Evolutionary conservation across 1,284 basidiomycete genomes (phyloP).

Genomic region (Pseudomicrostroma phylloplanum): DNA sequence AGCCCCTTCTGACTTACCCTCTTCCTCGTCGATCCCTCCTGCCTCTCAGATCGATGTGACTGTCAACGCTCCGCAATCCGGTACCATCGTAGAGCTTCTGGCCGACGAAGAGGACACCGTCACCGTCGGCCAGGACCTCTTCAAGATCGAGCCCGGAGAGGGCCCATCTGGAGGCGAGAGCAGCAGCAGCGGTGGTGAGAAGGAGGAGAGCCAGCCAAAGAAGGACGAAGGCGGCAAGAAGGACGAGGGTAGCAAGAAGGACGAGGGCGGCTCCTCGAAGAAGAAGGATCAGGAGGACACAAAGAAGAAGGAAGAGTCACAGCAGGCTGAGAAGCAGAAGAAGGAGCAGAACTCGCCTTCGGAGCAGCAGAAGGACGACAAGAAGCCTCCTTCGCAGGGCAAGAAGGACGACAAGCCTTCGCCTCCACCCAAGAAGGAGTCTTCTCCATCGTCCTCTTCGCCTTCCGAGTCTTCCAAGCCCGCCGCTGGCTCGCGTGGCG

Average conservation of each 20-base stretch:
- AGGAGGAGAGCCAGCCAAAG: conserved; percentile 45
- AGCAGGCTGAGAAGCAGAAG: conserved; percentile 51
- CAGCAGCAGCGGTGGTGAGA: conserved; percentile 45
- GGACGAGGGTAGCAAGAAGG: conserved; percentile 37
- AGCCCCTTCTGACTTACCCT: background rate
- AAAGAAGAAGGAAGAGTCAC: conserved; percentile 55
- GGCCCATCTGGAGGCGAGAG: conserved; percentile 56
- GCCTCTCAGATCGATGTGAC: conserved; percentile 80
- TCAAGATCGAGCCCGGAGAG: conserved; percentile 76
- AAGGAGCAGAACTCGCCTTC: conserved; percentile 52
- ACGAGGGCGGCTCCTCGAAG: conserved; percentile 51
- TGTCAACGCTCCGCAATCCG: conserved; percentile 85
- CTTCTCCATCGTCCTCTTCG: conserved; percentile 7
- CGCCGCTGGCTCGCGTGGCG: conserved; percentile 59
- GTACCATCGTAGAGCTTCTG: conserved; percentile 78
- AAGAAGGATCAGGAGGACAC: conserved; percentile 54
- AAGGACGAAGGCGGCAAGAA: conserved; percentile 52
- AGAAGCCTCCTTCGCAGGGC: conserved; percentile 31
- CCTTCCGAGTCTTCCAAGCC: background rate
- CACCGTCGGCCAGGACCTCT: conserved; percentile 86
- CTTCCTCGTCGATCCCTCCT: background rate
- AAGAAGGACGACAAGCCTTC: conserved; percentile 16
- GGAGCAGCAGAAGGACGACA: conserved; percentile 51
- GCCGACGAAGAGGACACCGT: conserved; percentile 91
- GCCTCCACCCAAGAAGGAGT: conserved; percentile 25